These are phyloP conservation scores for Apiospora marii DNA, from an alignment of 2,329 filamentous ascomycete genomes.

Conservation along the genomic window DNA sequence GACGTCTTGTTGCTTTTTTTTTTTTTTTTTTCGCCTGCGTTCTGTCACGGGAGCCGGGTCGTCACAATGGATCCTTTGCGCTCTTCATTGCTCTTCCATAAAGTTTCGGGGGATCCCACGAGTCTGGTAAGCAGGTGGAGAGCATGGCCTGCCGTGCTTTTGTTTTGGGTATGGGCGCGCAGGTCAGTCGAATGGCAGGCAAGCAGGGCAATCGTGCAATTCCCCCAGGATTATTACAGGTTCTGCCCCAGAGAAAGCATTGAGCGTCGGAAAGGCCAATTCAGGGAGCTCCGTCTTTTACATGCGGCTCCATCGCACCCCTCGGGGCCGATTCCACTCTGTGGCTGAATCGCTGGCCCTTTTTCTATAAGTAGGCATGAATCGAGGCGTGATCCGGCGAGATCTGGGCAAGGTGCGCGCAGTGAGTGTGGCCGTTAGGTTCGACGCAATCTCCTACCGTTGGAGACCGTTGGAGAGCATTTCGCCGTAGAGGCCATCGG, in stretches of 20 bases:
- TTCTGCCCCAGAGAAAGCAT: conserved; percentile 21
- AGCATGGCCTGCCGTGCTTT: conserved; percentile 16
- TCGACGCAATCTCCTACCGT: background rate
- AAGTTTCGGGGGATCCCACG: conserved; percentile 16
- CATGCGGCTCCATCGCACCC: background rate
- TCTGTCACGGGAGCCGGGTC: conserved; percentile 5
- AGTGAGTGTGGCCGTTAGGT: background rate
- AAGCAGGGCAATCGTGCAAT: background rate
- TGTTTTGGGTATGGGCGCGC: conserved; percentile 12
- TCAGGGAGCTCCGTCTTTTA: conserved; percentile 21
- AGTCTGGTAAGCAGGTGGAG: conserved; percentile 16
- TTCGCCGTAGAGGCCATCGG: background rate
- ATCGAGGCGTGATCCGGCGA: background rate
- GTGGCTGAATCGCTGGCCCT: conserved; percentile 1
- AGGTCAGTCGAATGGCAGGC: conserved; percentile 1
- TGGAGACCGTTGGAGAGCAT: conserved; percentile 15
- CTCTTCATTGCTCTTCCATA: conserved; percentile 10
- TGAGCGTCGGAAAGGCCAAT: background rate
- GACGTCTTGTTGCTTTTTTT: background rate
- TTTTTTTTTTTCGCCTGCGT: too few relatives aligned
- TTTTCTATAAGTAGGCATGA: background rate
- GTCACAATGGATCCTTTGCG: conserved; percentile 11
- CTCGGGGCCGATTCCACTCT: conserved; percentile 1
- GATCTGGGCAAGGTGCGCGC: background rate
- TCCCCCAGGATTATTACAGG: conserved; percentile 10